Conservation (phyloP, 805 yeast species). For the Candida orba region DNA sequence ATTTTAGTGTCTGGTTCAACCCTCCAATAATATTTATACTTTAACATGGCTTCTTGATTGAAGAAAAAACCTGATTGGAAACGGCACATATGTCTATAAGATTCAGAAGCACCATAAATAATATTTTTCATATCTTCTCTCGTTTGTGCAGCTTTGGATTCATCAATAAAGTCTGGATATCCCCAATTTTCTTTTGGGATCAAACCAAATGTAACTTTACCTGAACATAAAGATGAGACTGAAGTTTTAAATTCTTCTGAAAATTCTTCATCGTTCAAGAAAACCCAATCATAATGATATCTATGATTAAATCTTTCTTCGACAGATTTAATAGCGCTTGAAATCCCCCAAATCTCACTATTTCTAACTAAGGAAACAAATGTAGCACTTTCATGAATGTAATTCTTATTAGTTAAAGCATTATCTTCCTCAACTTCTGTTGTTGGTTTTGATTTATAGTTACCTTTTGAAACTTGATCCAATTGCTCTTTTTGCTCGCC, state of each 20-base stretch:
- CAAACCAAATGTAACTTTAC: slow-evolving; percentile 67
- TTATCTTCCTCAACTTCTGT: neutral
- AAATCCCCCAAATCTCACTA: slow-evolving; percentile 54
- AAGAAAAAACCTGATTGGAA: slow-evolving; percentile 87
- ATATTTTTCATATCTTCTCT: slow-evolving; percentile 85
- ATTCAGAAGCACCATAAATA: slow-evolving; percentile 58
- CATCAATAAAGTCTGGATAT: slow-evolving; percentile 78
- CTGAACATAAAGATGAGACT: slow-evolving; percentile 65
- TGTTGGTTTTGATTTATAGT: no score
- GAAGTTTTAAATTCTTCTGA: slow-evolving; percentile 69
- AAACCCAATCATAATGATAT: slow-evolving; percentile 90
- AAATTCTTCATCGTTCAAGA: slow-evolving; percentile 82
- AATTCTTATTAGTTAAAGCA: neutral
- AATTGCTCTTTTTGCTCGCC: no score
- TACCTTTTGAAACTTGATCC: neutral
- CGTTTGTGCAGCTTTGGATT: slow-evolving; percentile 56
- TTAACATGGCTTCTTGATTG: slow-evolving; percentile 64
- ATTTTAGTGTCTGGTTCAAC: slow-evolving; percentile 82
- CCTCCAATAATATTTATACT: slow-evolving; percentile 90
- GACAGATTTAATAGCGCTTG: slow-evolving; percentile 62
- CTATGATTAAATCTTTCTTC: slow-evolving; percentile 86
- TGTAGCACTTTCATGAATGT: slow-evolving; percentile 58
- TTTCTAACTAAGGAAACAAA: slow-evolving; percentile 78
- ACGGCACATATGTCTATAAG: slow-evolving; percentile 89
- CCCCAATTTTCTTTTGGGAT: slow-evolving; percentile 87